Conservation (phyloP, 75 land plant species). For the Sequoiadendron giganteum region DNA sequence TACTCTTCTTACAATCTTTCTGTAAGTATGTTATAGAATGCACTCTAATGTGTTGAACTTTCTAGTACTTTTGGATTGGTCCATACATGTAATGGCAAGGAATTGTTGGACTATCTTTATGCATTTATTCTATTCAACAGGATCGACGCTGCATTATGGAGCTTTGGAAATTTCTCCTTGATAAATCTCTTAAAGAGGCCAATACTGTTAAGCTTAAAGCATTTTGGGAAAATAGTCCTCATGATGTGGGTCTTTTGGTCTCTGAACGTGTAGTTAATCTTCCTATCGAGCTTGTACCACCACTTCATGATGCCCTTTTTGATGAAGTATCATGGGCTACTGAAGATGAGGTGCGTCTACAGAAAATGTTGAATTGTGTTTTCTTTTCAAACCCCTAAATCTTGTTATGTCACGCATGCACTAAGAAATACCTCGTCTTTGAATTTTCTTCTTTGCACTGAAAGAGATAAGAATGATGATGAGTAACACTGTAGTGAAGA, state of each 20-base stretch:
- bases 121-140: slow-evolving; percentile 26
- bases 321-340: slow-evolving; percentile 95
- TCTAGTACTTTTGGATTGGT: background rate
- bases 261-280: slow-evolving; percentile 80
- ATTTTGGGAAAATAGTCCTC: slow-evolving; percentile 49
- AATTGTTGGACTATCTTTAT: background rate
- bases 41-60: background rate
- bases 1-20: background rate
- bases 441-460: background rate
- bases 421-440: background rate
- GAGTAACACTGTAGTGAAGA: background rate
- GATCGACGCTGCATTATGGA: slow-evolving; percentile 60
- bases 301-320: slow-evolving; percentile 78
- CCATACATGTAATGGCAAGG: background rate
- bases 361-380: background rate
- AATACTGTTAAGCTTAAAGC: slow-evolving; percentile 28
- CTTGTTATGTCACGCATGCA: background rate
- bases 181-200: slow-evolving; percentile 36
- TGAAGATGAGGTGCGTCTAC: slow-evolving; percentile 86
- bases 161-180: slow-evolving; percentile 53
- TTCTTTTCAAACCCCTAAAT: slow-evolving; percentile 9
- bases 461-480: background rate
- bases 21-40: background rate
- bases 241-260: slow-evolving; percentile 74
- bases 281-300: slow-evolving; percentile 76